These are phyloP conservation scores for Camellia japonica DNA, from an alignment of 148 eudicot genomes.

Conservation along the genomic window DNA sequence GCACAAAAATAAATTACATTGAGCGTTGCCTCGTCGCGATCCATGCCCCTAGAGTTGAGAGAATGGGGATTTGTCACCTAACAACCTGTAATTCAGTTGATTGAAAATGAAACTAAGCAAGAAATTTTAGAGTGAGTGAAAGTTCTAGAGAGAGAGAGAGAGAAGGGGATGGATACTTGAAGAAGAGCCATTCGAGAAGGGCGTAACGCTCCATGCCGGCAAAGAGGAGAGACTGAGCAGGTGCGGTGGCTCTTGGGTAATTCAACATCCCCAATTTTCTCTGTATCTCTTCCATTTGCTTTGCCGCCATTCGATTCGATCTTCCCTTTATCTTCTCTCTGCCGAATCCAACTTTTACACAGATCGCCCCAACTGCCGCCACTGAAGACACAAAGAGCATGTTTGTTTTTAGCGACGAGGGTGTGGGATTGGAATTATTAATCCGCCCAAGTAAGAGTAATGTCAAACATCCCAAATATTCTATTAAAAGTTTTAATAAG, in stretches of 20 bases:
- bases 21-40: conserved; percentile 93
- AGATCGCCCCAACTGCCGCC: neutral
- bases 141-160: neutral
- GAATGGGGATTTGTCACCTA: conserved; percentile 91
- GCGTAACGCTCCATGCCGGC: conserved; percentile 99
- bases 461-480: too few relatives aligned
- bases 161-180: conserved; percentile 52
- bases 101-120: neutral
- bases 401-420: too few relatives aligned
- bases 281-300: conserved; percentile 96
- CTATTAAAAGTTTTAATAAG: too few relatives aligned
- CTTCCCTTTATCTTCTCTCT: neutral
- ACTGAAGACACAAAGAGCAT: neutral
- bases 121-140: neutral
- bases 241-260: conserved; percentile 86
- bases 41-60: conserved; percentile 85
- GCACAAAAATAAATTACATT: conserved; percentile 41
- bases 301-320: conserved; percentile 59
- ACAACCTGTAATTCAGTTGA: conserved; percentile 44
- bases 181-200: conserved; percentile 98
- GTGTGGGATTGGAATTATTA: too few relatives aligned
- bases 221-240: conserved; percentile 93
- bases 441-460: too few relatives aligned
- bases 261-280: conserved; percentile 71
- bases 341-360: neutral